phyloP scores from a whole-genome alignment of 805 yeast species.

The Kregervanrija delftensis region DNA sequence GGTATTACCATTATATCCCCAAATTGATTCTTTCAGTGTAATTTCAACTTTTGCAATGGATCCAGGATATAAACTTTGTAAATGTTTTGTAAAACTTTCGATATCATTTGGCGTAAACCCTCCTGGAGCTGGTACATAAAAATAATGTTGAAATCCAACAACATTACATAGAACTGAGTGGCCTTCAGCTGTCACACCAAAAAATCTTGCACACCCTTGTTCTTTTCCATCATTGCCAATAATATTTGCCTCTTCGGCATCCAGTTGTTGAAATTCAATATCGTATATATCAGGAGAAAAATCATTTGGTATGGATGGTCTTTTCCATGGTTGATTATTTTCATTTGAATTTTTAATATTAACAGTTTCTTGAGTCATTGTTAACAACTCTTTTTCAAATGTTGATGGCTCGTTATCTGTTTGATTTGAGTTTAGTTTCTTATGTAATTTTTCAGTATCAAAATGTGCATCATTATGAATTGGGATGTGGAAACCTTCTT shows the following conservation, averaged over 20 bases:
- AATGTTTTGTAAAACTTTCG: slow-evolving; percentile 26
- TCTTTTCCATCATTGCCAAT: slow-evolving; percentile 30
- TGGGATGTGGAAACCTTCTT: slow-evolving; percentile 27
- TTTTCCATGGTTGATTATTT: slow-evolving; percentile 32
- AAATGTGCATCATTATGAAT: slow-evolving; percentile 15
- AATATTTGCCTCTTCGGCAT: slow-evolving; percentile 76
- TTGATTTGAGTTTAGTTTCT: slow-evolving; percentile 22
- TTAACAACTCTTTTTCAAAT: slow-evolving; percentile 46
- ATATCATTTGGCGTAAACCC: slow-evolving; percentile 59
- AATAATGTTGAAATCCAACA: slow-evolving; percentile 80
- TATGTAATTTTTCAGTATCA: slow-evolving; percentile 19
- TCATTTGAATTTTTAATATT: slow-evolving; percentile 10
- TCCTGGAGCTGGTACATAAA: slow-evolving; percentile 86
- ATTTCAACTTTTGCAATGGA: slow-evolving; percentile 56
- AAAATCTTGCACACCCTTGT: slow-evolving; percentile 67
- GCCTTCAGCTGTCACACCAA: slow-evolving; percentile 89
- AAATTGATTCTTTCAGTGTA: slow-evolving; percentile 70
- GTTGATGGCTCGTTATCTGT: slow-evolving; percentile 34
- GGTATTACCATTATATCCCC: slow-evolving; percentile 85
- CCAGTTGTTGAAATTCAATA: slow-evolving; percentile 82
- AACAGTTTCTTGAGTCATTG: slow-evolving; percentile 32
- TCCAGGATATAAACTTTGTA: slow-evolving; percentile 47
- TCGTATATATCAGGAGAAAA: slow-evolving; percentile 45
- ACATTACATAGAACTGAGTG: slow-evolving; percentile 86
- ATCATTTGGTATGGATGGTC: slow-evolving; percentile 48